Evolutionary conservation across 2,329 filamentous ascomycete genomes (phyloP).

Genomic region (Talaromyces rugulosus): DNA sequence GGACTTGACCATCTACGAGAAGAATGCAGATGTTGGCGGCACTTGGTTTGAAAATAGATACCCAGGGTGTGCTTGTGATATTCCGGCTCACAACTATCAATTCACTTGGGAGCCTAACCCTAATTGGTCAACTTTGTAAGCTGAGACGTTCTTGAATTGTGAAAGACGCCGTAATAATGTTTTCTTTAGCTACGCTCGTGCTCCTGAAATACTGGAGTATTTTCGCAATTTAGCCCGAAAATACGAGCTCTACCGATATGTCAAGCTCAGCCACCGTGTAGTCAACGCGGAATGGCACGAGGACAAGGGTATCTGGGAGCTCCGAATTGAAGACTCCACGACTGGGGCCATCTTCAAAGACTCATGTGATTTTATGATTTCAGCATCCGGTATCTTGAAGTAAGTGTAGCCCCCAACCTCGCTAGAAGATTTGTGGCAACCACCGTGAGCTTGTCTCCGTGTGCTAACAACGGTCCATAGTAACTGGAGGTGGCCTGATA

Average conservation of each 20-base stretch:
- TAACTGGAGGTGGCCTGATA: conserved; percentile 38
- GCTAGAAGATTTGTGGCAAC: too few relatives aligned
- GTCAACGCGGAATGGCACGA: background rate
- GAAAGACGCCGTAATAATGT: background rate
- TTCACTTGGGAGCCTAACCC: background rate
- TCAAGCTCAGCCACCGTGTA: background rate
- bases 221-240: conserved; percentile 21
- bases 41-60: conserved; percentile 16
- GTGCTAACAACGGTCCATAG: background rate
- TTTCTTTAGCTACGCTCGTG: conserved; percentile 16
- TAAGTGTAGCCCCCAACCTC: background rate
- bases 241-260: conserved; percentile 13
- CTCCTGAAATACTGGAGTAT: conserved; percentile 24
- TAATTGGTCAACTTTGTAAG: background rate
- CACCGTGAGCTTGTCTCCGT: background rate
- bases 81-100: conserved; percentile 24
- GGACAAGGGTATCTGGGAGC: background rate
- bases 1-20: conserved; percentile 15
- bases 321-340: background rate
- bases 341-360: conserved; percentile 15
- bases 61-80: conserved; percentile 30
- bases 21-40: conserved; percentile 15
- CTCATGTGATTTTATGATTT: conserved; percentile 12
- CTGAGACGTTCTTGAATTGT: background rate
- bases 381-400: conserved; percentile 19